These are phyloP conservation scores for Beta corolliflora DNA, from an alignment of 179 eudicot genomes.

Conservation along the genomic window DNA sequence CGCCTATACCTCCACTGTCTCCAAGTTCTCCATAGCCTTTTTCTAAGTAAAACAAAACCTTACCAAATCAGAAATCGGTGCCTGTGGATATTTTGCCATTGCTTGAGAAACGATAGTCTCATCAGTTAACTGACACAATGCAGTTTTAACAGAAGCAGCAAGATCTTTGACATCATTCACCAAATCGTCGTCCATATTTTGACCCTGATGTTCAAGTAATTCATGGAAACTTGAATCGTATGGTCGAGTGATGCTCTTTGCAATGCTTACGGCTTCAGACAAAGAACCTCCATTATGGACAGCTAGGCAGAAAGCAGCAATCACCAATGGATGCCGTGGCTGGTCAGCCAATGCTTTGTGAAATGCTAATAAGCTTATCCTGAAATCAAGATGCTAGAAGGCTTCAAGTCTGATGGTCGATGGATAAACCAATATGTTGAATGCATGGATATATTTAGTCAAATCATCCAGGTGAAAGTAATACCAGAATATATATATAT, in stretches of 20 bases:
- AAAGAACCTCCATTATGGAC: conserved; percentile 75
- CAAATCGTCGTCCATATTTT: conserved; percentile 10
- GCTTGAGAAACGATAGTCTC: conserved; percentile 62
- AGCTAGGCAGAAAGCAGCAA: conserved; percentile 75
- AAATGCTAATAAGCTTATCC: conserved; percentile 78
- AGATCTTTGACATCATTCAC: conserved; percentile 30
- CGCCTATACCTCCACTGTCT: too few species aligned
- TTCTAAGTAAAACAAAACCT: not conserved
- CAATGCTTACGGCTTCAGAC: conserved; percentile 63
- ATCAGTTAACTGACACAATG: conserved; percentile 63
- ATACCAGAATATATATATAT: too few species aligned
- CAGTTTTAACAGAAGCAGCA: conserved; percentile 30
- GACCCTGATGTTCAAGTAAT: conserved; percentile 16
- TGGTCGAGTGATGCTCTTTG: conserved; percentile 52
- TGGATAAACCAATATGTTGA: too few species aligned
- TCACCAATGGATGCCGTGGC: conserved; percentile 71
- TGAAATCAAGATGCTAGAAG: conserved; percentile 20
- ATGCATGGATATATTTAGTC: too few species aligned
- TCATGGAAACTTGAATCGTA: conserved; percentile 54
- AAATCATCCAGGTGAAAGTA: too few species aligned
- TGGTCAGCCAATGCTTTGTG: conserved; percentile 69
- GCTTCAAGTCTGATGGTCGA: too few species aligned
- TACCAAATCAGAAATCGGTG: conserved; percentile 80
- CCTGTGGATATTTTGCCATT: conserved; percentile 66
- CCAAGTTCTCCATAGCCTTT: too few species aligned